Percentiles rank a stretch among this genome's conserved stretches.
phyloP scores from a whole-genome alignment of 2,329 filamentous ascomycete species.

The Myriosclerotinia curreyana region DNA sequence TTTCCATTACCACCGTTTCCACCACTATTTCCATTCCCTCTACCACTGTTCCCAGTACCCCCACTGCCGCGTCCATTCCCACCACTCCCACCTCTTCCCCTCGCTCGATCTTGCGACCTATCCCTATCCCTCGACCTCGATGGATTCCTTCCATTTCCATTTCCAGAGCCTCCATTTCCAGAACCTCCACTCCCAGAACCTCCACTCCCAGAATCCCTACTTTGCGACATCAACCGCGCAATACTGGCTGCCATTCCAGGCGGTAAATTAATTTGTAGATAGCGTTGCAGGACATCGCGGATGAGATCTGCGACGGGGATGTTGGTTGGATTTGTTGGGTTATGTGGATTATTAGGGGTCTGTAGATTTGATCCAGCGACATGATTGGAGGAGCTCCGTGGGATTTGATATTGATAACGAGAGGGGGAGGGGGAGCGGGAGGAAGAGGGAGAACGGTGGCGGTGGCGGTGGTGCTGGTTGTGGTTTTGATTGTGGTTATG shows the following conservation, averaged over 20 bases:
- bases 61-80: too few relatives aligned
- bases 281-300: constrained; percentile 3
- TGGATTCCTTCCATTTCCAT: background rate
- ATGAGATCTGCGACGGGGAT: constrained; percentile 5
- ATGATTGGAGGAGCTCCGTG: too few relatives aligned
- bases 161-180: background rate
- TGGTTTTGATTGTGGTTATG: background rate
- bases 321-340: background rate
- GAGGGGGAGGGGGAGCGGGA: background rate
- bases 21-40: background rate
- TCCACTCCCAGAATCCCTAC: too few relatives aligned
- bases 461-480: background rate
- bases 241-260: background rate
- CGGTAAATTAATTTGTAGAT: background rate
- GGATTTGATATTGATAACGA: background rate
- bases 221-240: background rate
- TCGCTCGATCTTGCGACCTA: background rate
- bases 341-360: background rate
- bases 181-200: background rate
- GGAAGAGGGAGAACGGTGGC: background rate
- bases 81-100: background rate
- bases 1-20: background rate
- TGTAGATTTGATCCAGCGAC: too few relatives aligned
- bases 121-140: background rate
- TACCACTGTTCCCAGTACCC: background rate